Base-by-base conservation (phyloP, 164 flowering plant genomes). In the Vitis cinerea region DNA sequence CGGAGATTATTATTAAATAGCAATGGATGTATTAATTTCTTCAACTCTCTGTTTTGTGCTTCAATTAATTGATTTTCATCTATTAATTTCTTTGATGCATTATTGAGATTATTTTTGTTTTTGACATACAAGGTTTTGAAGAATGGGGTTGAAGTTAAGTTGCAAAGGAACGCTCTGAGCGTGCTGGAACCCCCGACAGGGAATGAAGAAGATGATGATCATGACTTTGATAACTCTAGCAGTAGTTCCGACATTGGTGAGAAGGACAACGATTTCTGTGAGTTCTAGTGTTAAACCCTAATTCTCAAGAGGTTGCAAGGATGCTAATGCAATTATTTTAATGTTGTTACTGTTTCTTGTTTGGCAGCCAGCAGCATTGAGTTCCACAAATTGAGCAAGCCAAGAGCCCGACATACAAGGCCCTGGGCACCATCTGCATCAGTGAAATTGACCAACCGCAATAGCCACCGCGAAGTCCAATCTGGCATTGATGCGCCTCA, bases 131-230 rank as follows among this genome's bases (percentile, higher is more conserved):
- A 94, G 98, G 97, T 94, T 70, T 63, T 94, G 81, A 94, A 89
- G 73, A 94, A 94, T 81, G 98, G 98, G 53, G 83, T 83, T 55
- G 98, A 94, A 80, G 98, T 94, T 9, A 94, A 92, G 82, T 82
- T 94, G 68, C 98, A 94, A 66, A 83, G 98, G 82, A 94, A 94
- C 78, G 98, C 98, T 11, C 66, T 94, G 64, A 91, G 96, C 72
- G 98, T 94, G 73, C 74, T 94, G 10, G 98, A 92, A 81, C 89
- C 83, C 61, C 97, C 97, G 1, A 89, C 91, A 0, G 97, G 98
- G 47, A 82, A 91, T 70, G 96, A 91, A 76, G 87, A 82, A 10
- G 97, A 92, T 63, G 88, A 82, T 16, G 92, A 87, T 27, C 71
- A 65, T 66, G 87, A 88, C 67, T 65, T 76, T 68, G 83, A 81